Conservation (phyloP, 768 basidiomycete species). For the Inosperma sp. region DNA sequence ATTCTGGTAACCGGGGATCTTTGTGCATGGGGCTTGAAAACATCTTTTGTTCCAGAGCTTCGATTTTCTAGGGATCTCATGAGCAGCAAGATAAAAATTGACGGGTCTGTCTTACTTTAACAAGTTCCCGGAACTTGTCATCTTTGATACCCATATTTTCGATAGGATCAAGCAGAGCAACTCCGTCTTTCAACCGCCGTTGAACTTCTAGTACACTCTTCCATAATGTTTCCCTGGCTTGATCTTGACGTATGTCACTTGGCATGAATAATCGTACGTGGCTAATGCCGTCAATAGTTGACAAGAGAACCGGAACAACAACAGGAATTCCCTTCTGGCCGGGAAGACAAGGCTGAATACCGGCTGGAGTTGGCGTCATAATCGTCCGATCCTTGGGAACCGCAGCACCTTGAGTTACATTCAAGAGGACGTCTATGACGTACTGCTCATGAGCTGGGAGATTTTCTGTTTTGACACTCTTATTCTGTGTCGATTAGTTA, state of each 20-base stretch:
- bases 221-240: conserved; percentile 78
- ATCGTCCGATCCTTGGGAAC: conserved; percentile 56
- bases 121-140: conserved; percentile 81
- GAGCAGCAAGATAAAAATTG: not conserved
- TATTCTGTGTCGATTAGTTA: conserved; percentile 40
- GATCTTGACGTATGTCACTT: conserved; percentile 79
- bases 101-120: conserved; percentile 52
- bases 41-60: conserved; percentile 83
- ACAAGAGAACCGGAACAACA: conserved; percentile 83
- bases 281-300: conserved; percentile 82
- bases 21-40: conserved; percentile 72
- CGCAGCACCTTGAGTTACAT: conserved; percentile 61
- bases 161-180: conserved; percentile 84
- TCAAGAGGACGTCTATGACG: conserved; percentile 86
- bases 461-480: conserved; percentile 63
- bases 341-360: conserved; percentile 68
- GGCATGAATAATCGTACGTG: conserved; percentile 84
- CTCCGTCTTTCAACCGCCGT: conserved; percentile 81
- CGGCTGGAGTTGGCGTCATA: conserved; percentile 55
- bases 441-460: conserved; percentile 85
- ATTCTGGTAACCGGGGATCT: conserved; percentile 69
- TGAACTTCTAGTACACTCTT: conserved; percentile 92
- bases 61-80: conserved; percentile 67
- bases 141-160: conserved; percentile 96
- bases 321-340: conserved; percentile 77